Base-by-base conservation (phyloP, 768 basidiomycete genomes). In the Candolleomyces efflorescens region DNA sequence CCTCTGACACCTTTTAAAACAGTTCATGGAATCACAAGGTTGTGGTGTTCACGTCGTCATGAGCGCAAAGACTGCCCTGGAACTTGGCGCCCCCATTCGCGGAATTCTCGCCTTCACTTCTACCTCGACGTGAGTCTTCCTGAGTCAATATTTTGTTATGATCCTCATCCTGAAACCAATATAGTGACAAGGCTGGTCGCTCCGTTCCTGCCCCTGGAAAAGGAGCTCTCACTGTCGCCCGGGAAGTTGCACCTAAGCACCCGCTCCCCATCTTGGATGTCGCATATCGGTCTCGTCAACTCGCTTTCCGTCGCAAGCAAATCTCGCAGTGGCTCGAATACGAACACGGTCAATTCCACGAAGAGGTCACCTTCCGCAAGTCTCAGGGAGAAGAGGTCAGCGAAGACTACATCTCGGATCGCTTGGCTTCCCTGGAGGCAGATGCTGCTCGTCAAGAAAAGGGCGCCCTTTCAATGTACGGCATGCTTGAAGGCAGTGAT, bases 11-110 rank as follows among this genome's bases (percentile, higher is more conserved):
- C 48, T n/a, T 46, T 41, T 22, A 17, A 15, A 63, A 1, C 59
- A 87, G 84, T 95, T 95, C 76, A 95, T 98, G 96, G 97, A 99
- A 72, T 83, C 92, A 20, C 92, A 72, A 62, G 97, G 97, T 54
- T 90, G 92, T 61, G 97, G 97, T 75, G 92, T 98, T 20, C 96
- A 98, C 66, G 87, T 99, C 54, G 81, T 98, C 61, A 99, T 99
- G 97, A 93, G 78, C 64, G 97, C 97, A 18, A 92, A 89, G 76
- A 97, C 95, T 3, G 97, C 97, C 22, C 77, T 99, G 55, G 92
- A 97, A 65, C 85, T 98, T 54, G 97, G 97, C 58, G 87, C 87
- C 37, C 91, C 94, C 18, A 92, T 99, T 66, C 94, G 92, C 63
- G 94, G 92, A 66, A 82, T 99, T 64, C 81, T 99, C 59, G 94